A percentile compares a stretch with the other conserved stretches of the same genome.
Evolutionary conservation across 768 basidiomycete genomes (phyloP).

Genomic region (Suillus lakei): DNA sequence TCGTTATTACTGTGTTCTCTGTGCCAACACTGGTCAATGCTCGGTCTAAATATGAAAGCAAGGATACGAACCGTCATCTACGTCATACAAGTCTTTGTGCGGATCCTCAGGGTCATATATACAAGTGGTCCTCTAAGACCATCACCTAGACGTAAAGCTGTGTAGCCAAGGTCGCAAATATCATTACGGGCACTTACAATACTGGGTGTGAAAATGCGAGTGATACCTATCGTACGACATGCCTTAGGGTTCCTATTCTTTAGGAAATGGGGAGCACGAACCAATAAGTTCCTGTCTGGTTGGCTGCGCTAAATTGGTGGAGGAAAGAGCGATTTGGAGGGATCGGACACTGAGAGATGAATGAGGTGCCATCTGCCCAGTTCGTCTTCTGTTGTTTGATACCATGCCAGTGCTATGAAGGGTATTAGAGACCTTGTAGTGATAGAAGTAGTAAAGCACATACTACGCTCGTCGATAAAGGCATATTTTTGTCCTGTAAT

Average conservation of each 20-base stretch:
- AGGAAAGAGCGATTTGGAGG: slow-evolving; percentile 40
- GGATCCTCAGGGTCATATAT: slow-evolving; percentile 56
- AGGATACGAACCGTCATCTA: slow-evolving; percentile 45
- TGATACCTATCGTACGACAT: slow-evolving; percentile 38
- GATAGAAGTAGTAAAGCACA: slow-evolving; percentile 15
- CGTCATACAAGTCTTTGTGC: slow-evolving; percentile 45
- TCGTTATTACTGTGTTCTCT: slow-evolving; percentile 48
- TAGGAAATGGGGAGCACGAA: not conserved
- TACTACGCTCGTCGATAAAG: slow-evolving; percentile 40
- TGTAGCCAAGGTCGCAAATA: not conserved
- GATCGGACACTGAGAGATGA: slow-evolving; percentile 54
- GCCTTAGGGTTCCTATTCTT: not conserved
- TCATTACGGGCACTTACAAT: slow-evolving; percentile 41
- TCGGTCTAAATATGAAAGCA: not conserved
- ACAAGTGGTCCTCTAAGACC: slow-evolving; percentile 48
- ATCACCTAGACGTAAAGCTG: slow-evolving; percentile 24
- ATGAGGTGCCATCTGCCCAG: slow-evolving; percentile 45
- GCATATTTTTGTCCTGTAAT: slow-evolving; percentile 37
- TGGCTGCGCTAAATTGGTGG: slow-evolving; percentile 44
- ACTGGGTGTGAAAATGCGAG: slow-evolving; percentile 43
- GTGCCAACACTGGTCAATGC: slow-evolving; percentile 6
- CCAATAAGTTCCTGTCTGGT: slow-evolving; percentile 53
- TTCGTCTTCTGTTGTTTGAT: slow-evolving; percentile 37
- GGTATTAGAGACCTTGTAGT: not conserved
- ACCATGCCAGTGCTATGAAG: slow-evolving; percentile 39